phyloP scores from a whole-genome alignment of 2,329 filamentous ascomycete genomes.

The Phialemonium atrogriseum region DNA sequence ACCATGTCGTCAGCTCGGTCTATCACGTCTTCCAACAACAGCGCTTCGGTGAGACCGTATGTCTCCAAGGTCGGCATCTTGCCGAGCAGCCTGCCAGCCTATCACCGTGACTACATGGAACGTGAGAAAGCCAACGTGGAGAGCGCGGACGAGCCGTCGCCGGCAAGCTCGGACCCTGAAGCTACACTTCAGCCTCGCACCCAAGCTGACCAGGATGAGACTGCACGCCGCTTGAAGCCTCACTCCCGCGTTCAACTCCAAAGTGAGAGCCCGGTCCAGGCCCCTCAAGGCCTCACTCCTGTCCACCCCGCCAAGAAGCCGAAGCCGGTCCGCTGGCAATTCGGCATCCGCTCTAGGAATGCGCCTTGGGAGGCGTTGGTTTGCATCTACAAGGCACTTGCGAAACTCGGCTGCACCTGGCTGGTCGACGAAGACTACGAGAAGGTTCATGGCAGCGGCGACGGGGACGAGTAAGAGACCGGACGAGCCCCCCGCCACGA shows the following conservation, averaged over 20 bases:
- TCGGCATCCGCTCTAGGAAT: conserved; percentile 91
- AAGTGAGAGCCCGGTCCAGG: conserved; percentile 53
- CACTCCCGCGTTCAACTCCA: conserved; percentile 67
- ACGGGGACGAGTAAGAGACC: conserved; percentile 30
- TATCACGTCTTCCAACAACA: conserved; percentile 38
- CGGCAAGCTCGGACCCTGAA: conserved; percentile 37
- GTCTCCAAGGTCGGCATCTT: conserved; percentile 85
- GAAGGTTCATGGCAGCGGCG: conserved; percentile 33
- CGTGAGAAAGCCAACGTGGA: conserved; percentile 48
- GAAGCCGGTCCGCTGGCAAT: conserved; percentile 91
- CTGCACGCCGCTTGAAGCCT: conserved; percentile 72
- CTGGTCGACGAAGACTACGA: conserved; percentile 57
- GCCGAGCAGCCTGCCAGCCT: conserved; percentile 81
- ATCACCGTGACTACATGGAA: conserved; percentile 87
- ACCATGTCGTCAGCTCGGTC: conserved; percentile 49
- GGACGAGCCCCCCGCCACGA: conserved; percentile 2
- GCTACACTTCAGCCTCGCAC: conserved; percentile 44
- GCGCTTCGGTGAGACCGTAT: conserved; percentile 44
- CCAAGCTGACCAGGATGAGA: conserved; percentile 73
- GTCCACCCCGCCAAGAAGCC: conserved; percentile 59
- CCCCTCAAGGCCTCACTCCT: conserved; percentile 55
- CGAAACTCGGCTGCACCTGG: conserved; percentile 85
- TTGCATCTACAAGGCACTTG: conserved; percentile 87
- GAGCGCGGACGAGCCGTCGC: conserved; percentile 32
- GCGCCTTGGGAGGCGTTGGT: conserved; percentile 89